Percentiles rank a stretch among this genome's conserved stretches.
Evolutionary conservation across 1,139 yeast species (phyloP).

Genomic region (Eremothecium sinecaudum): DNA sequence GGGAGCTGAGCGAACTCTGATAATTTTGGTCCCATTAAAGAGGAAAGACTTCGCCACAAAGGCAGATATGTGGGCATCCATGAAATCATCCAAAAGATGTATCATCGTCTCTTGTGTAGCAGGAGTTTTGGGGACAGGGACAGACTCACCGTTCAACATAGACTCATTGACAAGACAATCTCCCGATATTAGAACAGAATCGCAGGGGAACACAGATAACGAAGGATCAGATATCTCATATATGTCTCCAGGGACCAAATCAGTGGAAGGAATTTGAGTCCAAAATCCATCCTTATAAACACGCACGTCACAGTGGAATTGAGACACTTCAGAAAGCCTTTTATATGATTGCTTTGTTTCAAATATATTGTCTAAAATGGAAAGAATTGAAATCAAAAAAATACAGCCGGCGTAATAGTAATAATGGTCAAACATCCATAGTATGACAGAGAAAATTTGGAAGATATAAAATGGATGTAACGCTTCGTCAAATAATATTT

Average conservation of each 20-base stretch:
- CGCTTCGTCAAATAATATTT: constrained; percentile 74
- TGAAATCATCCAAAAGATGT: constrained; percentile 44
- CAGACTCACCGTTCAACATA: constrained; percentile 96
- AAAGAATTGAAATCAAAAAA: constrained; percentile 69
- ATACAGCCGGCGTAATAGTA: constrained; percentile 91
- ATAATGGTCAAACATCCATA: constrained; percentile 90
- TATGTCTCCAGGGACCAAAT: constrained; percentile 91
- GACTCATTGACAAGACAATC: constrained; percentile 92
- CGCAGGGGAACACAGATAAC: constrained; percentile 69
- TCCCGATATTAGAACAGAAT: constrained; percentile 76
- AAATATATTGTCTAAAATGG: constrained; percentile 67
- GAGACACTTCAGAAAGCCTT: constrained; percentile 65
- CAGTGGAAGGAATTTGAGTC: constrained; percentile 73
- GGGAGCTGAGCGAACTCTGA: constrained; percentile 62
- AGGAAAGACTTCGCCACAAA: constrained; percentile 63
- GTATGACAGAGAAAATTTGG: constrained; percentile 79
- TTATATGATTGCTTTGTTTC: constrained; percentile 74
- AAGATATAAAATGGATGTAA: constrained; percentile 91
- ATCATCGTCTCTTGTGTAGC: constrained; percentile 56
- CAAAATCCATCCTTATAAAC: constrained; percentile 91
- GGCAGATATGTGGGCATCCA: constrained; percentile 49
- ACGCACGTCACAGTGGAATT: constrained; percentile 68
- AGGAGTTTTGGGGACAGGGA: constrained; percentile 77
- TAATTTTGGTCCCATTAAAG: constrained; percentile 80
- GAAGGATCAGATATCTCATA: constrained; percentile 87